These are phyloP conservation scores for Penicillium antarcticum DNA, from an alignment of 495 filamentous ascomycete genomes.

Conservation along the genomic window DNA sequence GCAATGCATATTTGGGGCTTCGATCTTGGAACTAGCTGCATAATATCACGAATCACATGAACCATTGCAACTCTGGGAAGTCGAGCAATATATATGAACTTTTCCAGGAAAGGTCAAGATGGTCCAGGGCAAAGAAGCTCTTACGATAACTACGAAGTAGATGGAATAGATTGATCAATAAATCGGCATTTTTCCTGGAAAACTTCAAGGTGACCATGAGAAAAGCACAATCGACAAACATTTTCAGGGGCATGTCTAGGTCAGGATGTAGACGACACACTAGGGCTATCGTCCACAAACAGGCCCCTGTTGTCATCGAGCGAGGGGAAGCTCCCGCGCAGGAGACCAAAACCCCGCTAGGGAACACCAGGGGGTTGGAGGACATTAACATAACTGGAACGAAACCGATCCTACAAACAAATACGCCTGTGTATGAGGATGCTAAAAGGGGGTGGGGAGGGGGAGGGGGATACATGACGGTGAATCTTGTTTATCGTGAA, in stretches of 20 bases:
- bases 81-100: no score
- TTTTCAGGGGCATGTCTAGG: conserved; percentile 11
- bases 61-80: no score
- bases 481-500: conserved; percentile 56
- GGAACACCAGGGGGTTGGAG: conserved; percentile 10
- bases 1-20: no score
- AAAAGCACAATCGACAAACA: conserved; percentile 13
- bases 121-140: no score
- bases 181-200: conserved; percentile 20
- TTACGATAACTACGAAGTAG: neutral
- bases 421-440: conserved; percentile 49
- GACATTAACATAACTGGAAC: conserved; percentile 29
- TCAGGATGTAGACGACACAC: conserved; percentile 1
- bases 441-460: conserved; percentile 21
- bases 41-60: no score
- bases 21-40: no score
- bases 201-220: conserved; percentile 17
- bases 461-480: conserved; percentile 53
- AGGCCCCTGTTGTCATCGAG: conserved; percentile 11
- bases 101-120: no score
- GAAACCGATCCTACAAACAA: conserved; percentile 36
- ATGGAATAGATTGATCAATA: neutral
- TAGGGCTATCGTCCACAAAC: conserved; percentile 6
- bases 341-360: conserved; percentile 8
- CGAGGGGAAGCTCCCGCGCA: conserved; percentile 7